These are phyloP conservation scores for Penicillium pulvis DNA, from an alignment of 495 filamentous ascomycete species.

Conservation along the genomic window DNA sequence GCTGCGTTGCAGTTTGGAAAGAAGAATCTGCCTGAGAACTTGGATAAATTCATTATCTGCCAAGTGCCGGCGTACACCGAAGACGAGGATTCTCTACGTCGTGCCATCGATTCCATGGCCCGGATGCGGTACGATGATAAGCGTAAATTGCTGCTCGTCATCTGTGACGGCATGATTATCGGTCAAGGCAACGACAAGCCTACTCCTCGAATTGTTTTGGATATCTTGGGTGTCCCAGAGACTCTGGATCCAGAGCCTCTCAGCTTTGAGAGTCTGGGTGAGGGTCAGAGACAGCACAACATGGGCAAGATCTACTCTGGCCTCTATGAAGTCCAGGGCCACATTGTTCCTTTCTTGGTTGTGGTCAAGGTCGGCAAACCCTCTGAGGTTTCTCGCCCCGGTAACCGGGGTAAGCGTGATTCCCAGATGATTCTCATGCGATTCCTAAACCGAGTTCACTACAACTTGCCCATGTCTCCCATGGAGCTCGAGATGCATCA, in stretches of 20 bases:
- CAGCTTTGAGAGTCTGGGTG: conserved; percentile 94
- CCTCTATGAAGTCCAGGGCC: conserved; percentile 94
- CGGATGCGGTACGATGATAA: conserved; percentile 98
- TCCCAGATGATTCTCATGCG: conserved; percentile 98
- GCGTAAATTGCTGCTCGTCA: conserved; percentile 32
- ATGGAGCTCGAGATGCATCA: conserved; percentile 98
- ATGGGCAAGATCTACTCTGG: conserved; percentile 99
- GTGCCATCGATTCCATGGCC: conserved; percentile 94
- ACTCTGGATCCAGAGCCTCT: conserved; percentile 94
- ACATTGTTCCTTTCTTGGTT: conserved; percentile 97
- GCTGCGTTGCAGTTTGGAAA: conserved; percentile 90
- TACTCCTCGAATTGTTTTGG: conserved; percentile 93
- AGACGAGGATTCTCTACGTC: conserved; percentile 94
- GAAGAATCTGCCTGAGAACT: conserved; percentile 90
- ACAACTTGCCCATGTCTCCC: conserved; percentile 93
- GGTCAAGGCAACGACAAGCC: conserved; percentile 96
- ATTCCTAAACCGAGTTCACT: conserved; percentile 97
- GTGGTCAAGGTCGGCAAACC: conserved; percentile 97
- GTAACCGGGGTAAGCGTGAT: conserved; percentile 98
- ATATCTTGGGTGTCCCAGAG: conserved; percentile 94
- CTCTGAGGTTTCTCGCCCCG: conserved; percentile 92
- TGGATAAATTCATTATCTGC: conserved; percentile 98
- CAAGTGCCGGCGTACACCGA: conserved; percentile 98
- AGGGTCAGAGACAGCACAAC: conserved; percentile 97
- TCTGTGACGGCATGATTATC: conserved; percentile 79